A percentile compares a stretch with the other conserved stretches of the same genome.
phyloP scores from a whole-genome alignment of 2,329 filamentous ascomycete genomes.

The Rhinocladiella mackenziei region DNA sequence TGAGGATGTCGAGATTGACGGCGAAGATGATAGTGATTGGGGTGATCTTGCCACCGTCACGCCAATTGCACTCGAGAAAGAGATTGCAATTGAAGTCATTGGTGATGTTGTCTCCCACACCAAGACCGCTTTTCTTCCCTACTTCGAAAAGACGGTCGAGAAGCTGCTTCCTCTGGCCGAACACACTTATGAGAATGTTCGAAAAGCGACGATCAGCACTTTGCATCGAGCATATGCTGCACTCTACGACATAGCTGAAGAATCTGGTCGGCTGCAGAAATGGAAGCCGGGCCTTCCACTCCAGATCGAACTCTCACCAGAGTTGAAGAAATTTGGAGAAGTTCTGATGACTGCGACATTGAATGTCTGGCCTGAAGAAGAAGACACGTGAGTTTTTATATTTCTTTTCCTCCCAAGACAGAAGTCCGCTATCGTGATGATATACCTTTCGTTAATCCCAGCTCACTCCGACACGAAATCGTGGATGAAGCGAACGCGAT shows the following conservation, averaged over 20 bases:
- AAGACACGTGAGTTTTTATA: constrained; percentile 73
- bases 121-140: constrained; percentile 72
- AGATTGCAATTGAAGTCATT: constrained; percentile 91
- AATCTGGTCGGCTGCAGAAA: constrained; percentile 69
- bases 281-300: constrained; percentile 86
- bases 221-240: constrained; percentile 91
- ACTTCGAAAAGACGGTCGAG: constrained; percentile 84
- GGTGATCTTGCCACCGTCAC: constrained; percentile 80
- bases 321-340: constrained; percentile 79
- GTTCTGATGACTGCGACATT: constrained; percentile 81
- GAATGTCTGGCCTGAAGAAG: constrained; percentile 81
- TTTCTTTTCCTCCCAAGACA: constrained; percentile 17
- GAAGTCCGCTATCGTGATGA: constrained; percentile 67
- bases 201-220: constrained; percentile 85
- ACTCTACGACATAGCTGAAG: constrained; percentile 82
- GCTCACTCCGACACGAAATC: constrained; percentile 94
- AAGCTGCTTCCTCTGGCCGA: constrained; percentile 75
- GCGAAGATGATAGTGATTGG: constrained; percentile 78
- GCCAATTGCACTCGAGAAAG: constrained; percentile 89
- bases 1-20: constrained; percentile 56
- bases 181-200: constrained; percentile 87
- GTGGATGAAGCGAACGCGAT: constrained; percentile 88
- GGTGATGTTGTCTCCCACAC: constrained; percentile 89
- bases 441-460: constrained; percentile 87
- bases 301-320: constrained; percentile 70